A percentile compares a stretch with the other conserved stretches of the same genome.
Conservation (phyloP, 1,139 yeast genomes). For the Yamadazyma pseudoaaseri region DNA sequence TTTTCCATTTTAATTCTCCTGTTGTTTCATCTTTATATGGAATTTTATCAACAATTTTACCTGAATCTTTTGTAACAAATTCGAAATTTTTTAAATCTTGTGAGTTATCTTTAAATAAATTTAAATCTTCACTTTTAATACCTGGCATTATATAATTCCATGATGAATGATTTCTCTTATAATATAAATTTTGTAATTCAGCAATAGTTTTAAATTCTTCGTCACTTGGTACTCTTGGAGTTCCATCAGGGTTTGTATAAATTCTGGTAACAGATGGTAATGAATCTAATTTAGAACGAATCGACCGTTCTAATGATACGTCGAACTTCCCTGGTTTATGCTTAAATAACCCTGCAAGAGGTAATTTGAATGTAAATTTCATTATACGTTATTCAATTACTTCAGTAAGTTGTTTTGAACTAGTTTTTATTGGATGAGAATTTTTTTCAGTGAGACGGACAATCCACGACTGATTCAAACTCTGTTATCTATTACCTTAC, state of each 20-base stretch:
- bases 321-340: constrained; percentile 40
- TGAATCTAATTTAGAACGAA: constrained; percentile 42
- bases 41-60: constrained; percentile 74
- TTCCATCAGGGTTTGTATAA: constrained; percentile 76
- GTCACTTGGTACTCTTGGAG: constrained; percentile 71
- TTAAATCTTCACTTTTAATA: constrained; percentile 53
- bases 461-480: no score
- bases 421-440: constrained; percentile 20
- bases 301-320: constrained; percentile 41
- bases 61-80: constrained; percentile 61
- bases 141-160: constrained; percentile 62
- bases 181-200: constrained; percentile 62
- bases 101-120: constrained; percentile 61
- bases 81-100: constrained; percentile 60
- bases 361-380: constrained; percentile 47
- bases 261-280: constrained; percentile 58
- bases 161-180: constrained; percentile 57
- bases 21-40: constrained; percentile 79
- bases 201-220: constrained; percentile 74
- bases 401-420: constrained; percentile 15
- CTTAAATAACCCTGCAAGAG: constrained; percentile 40
- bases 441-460: constrained; percentile 1
- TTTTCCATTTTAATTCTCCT: constrained; percentile 78
- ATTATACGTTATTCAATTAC: constrained; percentile 15
- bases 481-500: no score